Evolutionary conservation across 805 yeast species (phyloP).

Genomic region (Saccharomyces mikatae): DNA sequence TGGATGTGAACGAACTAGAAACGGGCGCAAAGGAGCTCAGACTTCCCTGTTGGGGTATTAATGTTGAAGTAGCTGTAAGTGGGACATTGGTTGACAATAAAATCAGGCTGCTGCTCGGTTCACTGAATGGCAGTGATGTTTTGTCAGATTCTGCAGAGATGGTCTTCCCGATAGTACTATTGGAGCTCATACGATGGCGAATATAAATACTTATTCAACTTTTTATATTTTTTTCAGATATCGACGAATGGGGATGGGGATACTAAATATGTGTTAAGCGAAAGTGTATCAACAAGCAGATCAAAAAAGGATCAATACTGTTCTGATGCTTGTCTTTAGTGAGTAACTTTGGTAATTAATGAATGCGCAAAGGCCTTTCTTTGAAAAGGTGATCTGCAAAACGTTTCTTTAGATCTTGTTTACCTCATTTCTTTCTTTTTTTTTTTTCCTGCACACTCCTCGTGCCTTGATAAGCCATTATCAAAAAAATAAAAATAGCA

Average conservation of each 20-base stretch:
- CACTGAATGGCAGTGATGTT: neutral
- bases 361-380: slow-evolving; percentile 62
- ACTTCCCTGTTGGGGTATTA: neutral
- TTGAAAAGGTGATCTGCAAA: slow-evolving; percentile 67
- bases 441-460: neutral
- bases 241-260: neutral
- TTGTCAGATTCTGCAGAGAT: neutral
- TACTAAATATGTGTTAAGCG: neutral
- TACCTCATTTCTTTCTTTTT: neutral
- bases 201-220: neutral
- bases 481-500: neutral
- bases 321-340: neutral
- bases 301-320: neutral
- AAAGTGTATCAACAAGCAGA: neutral
- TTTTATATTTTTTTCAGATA: neutral
- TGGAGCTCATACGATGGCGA: neutral
- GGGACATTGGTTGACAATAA: neutral
- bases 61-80: neutral
- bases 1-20: neutral
- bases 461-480: neutral
- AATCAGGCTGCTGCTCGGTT: neutral
- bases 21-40: neutral
- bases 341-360: neutral
- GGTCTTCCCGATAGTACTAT: neutral
- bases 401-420: neutral